Base-by-base conservation (phyloP, 208 protist species). In the Acanthamoeba royreba region DNA sequence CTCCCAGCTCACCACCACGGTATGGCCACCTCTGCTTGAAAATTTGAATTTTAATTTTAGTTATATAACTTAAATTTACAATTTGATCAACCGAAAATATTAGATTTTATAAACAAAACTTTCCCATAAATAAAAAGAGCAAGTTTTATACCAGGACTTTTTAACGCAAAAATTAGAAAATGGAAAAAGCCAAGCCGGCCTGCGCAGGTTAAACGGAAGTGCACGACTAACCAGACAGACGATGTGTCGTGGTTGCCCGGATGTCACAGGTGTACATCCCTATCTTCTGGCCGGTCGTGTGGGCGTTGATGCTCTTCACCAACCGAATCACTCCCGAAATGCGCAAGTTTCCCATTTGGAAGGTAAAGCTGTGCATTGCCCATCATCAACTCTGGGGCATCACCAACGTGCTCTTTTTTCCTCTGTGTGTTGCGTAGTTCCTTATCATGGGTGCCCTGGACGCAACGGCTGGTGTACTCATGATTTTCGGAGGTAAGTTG, bases 391-490 rank as follows among this genome's bases (percentile, higher is more conserved):
- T 33, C 45, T 79, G 22, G 4, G 2, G 15, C 35, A 33, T n/a
- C 31, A 17, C 31, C 7, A 4, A 9, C 22, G 9, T 46, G 22
- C 8, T 28, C 19, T 11, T 9, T 88, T 38, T 52, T 3, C 38
- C 42, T 85, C 77, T 47, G n/a, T n/a, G n/a, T 58, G 28, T 53
- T 5, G 7, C 55, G 35, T 25, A 88, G 79, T 94, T 94, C 53
- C 22, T 81, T 1, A 33, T 94, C 40, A 94, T 94, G 92, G 92
- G 92, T 53, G 74, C 49, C 4, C 79, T 94, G 33, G 92, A 94
- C 47, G 92, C 92, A 40, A 43, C 53, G 1, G 92, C 92, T 42
- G 66, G 77, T 61, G 40, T 94, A 19, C 43, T 94, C 28, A 91
- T 94, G 74, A 79, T 94, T 19, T 94, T 94, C 33, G 92, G 92